Percentiles rank a stretch among this genome's conserved stretches.
Conservation (phyloP, 2,329 filamentous ascomycete genomes). For the Cercospora brassicicola region DNA sequence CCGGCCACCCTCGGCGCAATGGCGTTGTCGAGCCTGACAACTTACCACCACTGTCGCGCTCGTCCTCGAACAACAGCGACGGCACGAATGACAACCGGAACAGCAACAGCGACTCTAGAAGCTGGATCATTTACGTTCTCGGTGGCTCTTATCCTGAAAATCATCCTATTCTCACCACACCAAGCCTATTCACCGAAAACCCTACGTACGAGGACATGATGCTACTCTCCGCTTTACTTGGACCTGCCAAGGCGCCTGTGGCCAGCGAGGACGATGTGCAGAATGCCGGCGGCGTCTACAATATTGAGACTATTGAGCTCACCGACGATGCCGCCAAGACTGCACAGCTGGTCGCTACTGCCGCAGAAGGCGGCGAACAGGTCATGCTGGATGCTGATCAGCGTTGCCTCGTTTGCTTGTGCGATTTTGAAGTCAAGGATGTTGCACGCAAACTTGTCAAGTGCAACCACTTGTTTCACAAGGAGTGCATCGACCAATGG, state of each 20-base stretch:
- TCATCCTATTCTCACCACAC: slow-evolving; percentile 68
- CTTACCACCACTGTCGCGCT: slow-evolving; percentile 51
- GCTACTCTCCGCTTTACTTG: slow-evolving; percentile 64
- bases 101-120: slow-evolving; percentile 53
- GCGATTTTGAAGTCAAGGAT: slow-evolving; percentile 64
- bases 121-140: slow-evolving; percentile 72
- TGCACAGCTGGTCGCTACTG: slow-evolving; percentile 37
- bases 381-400: slow-evolving; percentile 45
- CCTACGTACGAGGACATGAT: slow-evolving; percentile 74
- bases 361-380: slow-evolving; percentile 33
- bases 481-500: slow-evolving; percentile 72
- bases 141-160: slow-evolving; percentile 69
- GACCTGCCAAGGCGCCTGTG: slow-evolving; percentile 68
- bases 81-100: slow-evolving; percentile 28
- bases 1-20: slow-evolving; percentile 62
- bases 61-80: slow-evolving; percentile 38
- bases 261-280: slow-evolving; percentile 65
- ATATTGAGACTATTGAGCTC: slow-evolving; percentile 43
- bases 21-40: slow-evolving; percentile 60
- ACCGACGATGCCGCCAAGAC: slow-evolving; percentile 31
- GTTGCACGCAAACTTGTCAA: slow-evolving; percentile 61
- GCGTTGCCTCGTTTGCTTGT: slow-evolving; percentile 66
- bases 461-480: slow-evolving; percentile 67
- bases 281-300: slow-evolving; percentile 61
- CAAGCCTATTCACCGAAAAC: slow-evolving; percentile 68